Base-by-base conservation (phyloP, 2,329 filamentous ascomycete species). In the Pezicula neosporulosa region DNA sequence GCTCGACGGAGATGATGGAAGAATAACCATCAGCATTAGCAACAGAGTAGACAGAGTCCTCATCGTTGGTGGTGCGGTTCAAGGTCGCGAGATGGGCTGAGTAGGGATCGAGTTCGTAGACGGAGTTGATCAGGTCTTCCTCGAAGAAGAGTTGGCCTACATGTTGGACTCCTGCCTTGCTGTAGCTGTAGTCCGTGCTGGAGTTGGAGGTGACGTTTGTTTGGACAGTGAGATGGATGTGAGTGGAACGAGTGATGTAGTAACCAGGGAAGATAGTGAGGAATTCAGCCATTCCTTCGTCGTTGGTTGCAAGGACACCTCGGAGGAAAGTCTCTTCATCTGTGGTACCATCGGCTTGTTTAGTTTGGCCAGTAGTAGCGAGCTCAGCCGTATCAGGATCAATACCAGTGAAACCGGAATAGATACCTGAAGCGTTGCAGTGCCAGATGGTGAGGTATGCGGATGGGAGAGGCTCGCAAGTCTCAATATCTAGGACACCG, bases 401-500 rank as follows among this genome's bases (percentile, higher is more conserved):
- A 12, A 53, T 50, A 15, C 48, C 44, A n/a, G 44, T 53, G 43
- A 64, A 58, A 36, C 66, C 65, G 13, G 57, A 63, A 53, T 70
- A 68, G 21, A 63, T 63, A 36, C 67, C 63, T 21, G 64, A 67
- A 13, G 66, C 58, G 44, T 68, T 68, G 45, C 61, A 60, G 33
- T 66, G 56, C 66, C 66, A 69, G 35, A 60, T 56, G 42, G 68
- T 63, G 28, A 68, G 49, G 49, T 56, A 66, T 12, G 67, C 54
- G 33, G 56, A 52, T 1, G 54, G 52, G 8, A 67, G 52, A 16
- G 68, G 68, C 56, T 71, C 63, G 58, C 70, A 73, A 9, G 70
- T 73, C 45, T 68, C 67, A 33, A 69, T 63, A 47, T 74, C 70
- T 48, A 73, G 65, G 49, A 73, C 59, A 55, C 73, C 70, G 36